Evolutionary conservation across 345 rosid species (phyloP).

Genomic region (Dovyalis caffra): DNA sequence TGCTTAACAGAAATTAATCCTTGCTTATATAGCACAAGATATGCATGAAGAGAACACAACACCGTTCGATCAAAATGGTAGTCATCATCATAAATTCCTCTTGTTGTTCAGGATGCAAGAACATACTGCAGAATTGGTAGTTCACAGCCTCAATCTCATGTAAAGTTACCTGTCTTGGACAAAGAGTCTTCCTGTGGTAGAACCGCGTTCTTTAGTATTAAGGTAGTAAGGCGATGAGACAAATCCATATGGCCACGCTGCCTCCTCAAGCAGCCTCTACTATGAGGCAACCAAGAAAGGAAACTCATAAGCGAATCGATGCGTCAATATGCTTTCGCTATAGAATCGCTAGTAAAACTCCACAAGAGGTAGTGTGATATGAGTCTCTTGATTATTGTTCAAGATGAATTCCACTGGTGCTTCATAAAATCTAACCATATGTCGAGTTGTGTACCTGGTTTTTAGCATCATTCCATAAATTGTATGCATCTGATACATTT

Average conservation of each 20-base stretch:
- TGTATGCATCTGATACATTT: slow-evolving; percentile 28
- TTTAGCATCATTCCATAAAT: slow-evolving; percentile 40
- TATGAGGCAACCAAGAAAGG: slow-evolving; percentile 8
- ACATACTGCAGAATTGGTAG: not conserved
- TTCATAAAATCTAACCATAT: not conserved
- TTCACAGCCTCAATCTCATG: not conserved
- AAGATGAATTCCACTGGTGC: not conserved
- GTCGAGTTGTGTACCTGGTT: slow-evolving; percentile 25
- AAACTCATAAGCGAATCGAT: not conserved
- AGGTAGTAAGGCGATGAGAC: slow-evolving; percentile 38
- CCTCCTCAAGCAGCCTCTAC: slow-evolving; percentile 36
- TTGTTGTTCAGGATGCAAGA: no score
- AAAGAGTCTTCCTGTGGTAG: slow-evolving; percentile 32
- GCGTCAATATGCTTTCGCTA: not conserved
- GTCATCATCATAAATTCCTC: no score
- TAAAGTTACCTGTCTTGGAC: slow-evolving; percentile 29
- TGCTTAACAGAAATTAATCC: no score
- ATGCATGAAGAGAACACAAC: no score
- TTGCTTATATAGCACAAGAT: no score
- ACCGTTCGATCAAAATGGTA: no score
- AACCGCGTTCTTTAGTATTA: slow-evolving; percentile 25
- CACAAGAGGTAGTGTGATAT: not conserved
- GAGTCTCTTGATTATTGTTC: not conserved
- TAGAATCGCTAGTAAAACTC: not conserved
- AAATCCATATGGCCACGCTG: slow-evolving; percentile 40